phyloP scores from a whole-genome alignment of 1,284 basidiomycete species.

The Macrocybe sp. region DNA sequence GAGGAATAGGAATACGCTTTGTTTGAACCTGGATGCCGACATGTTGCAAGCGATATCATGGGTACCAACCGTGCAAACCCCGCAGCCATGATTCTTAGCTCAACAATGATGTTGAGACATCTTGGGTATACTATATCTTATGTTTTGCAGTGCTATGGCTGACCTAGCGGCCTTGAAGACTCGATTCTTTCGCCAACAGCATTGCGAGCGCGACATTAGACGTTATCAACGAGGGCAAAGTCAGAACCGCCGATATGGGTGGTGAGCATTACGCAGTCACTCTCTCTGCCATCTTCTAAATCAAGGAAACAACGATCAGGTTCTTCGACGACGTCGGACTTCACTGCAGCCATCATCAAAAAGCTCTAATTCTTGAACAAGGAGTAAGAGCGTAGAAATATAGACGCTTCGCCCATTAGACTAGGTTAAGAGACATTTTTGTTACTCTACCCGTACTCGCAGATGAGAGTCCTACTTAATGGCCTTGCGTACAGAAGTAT shows the following conservation, averaged over 20 bases:
- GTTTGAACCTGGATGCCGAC: slow-evolving; percentile 98
- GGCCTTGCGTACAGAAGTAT: no score
- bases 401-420: no score
- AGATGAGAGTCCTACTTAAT: no score
- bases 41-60: slow-evolving; percentile 98
- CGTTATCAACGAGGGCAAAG: slow-evolving; percentile 86
- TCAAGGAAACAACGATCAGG: slow-evolving; percentile 38
- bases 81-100: slow-evolving; percentile 94
- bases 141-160: slow-evolving; percentile 1
- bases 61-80: slow-evolving; percentile 98
- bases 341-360: slow-evolving; percentile 86
- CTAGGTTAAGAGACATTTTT: no score
- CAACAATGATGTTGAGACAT: slow-evolving; percentile 99
- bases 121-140: slow-evolving; percentile 62
- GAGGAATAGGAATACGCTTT: slow-evolving; percentile 83
- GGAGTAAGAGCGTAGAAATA: no score
- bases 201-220: slow-evolving; percentile 94
- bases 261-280: slow-evolving; percentile 47
- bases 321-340: slow-evolving; percentile 85
- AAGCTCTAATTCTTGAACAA: slow-evolving; percentile 35
- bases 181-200: slow-evolving; percentile 92
- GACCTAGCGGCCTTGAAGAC: slow-evolving; percentile 35
- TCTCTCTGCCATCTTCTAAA: not conserved
- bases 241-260: slow-evolving; percentile 94
- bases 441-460: no score